Evolutionary conservation across 2,329 filamentous ascomycete species (phyloP), one percentile per base, ranked within the genome.

Genomic region (Trichophyton verrucosum): DNA sequence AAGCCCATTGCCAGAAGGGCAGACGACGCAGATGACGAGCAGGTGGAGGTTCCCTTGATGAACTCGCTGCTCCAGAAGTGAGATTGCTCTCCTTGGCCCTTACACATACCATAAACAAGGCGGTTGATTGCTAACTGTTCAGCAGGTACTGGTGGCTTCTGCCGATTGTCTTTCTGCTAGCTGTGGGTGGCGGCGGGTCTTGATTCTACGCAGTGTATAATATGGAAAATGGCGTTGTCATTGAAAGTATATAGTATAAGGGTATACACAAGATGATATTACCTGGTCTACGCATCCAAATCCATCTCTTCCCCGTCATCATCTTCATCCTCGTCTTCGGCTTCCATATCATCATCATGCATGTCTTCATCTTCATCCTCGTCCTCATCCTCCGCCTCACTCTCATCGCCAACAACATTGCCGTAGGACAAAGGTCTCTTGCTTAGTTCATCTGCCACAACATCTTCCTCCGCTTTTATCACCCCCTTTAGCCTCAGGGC

Each of bases 131-230:
- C 59, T 58, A 13, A 42, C 24, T 13, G n/a, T 9, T 49, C 42
- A 22, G 20, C 63, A 76, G 76, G 63, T 78, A 78, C 64, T 78
- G 76, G 76, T 78, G 76, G 76, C 71, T 76, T 46, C 69, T 77
- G 59, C 68, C 76, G 64, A 71, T 76, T 40, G 63, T 76, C 38
- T 68, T 70, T 11, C 70, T 78, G 61, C 61, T 78, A 60, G 70
- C 69, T 27, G 70, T 78, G 70, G 72, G 73, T 17, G 74, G 74
- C 42, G 72, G 74, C 42, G 75, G 72, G 27, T 57, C 55, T 55
- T 55, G 27, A 55, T 38, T 17, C 15, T 36, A 17, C 24, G n/a
- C 17, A 55, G 13, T 30, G 9, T 36, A 49, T 27, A n/a, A 27
- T 55, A 30, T 33, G 8, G 8, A 17, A 55, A 36, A 17, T 55